phyloP scores from a whole-genome alignment of 768 basidiomycete species.

The Mycena amicta region DNA sequence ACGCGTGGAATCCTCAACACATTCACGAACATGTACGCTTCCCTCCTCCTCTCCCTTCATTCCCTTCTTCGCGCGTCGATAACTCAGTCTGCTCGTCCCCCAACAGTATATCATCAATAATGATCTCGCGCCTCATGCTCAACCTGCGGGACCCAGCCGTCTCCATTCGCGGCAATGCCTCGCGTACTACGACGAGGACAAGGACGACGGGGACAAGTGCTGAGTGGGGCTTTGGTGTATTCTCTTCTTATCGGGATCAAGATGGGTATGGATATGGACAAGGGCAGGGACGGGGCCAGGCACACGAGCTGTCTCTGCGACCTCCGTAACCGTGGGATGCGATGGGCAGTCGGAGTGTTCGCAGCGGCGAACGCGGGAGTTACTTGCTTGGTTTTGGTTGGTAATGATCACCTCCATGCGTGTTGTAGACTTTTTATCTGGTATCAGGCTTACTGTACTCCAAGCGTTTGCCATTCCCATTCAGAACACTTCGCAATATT shows the following conservation, averaged over 20 bases:
- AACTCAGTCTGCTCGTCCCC: not conserved
- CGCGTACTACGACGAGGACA: not conserved
- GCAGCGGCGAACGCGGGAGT: too few relatives aligned
- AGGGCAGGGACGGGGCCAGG: too few relatives aligned
- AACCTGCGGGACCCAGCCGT: not conserved
- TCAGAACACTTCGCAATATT: too few relatives aligned
- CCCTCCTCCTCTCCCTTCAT: not conserved
- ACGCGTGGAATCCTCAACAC: constrained; percentile 1
- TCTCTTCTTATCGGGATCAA: not conserved
- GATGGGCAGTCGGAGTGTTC: too few relatives aligned
- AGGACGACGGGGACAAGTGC: not conserved
- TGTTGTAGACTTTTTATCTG: too few relatives aligned
- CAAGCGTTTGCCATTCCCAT: too few relatives aligned
- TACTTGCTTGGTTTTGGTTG: too few relatives aligned
- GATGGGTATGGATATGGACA: too few relatives aligned
- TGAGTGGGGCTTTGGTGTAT: not conserved
- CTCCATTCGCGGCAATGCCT: not conserved
- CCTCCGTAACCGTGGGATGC: too few relatives aligned
- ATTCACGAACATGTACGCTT: not conserved
- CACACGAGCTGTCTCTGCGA: too few relatives aligned
- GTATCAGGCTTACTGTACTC: too few relatives aligned
- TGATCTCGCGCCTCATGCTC: not conserved
- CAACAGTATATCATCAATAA: not conserved
- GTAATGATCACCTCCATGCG: too few relatives aligned
- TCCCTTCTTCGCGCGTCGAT: not conserved